phyloP scores from a whole-genome alignment of 2,329 filamentous ascomycete genomes.

The Thermomyces lanuginosus region DNA sequence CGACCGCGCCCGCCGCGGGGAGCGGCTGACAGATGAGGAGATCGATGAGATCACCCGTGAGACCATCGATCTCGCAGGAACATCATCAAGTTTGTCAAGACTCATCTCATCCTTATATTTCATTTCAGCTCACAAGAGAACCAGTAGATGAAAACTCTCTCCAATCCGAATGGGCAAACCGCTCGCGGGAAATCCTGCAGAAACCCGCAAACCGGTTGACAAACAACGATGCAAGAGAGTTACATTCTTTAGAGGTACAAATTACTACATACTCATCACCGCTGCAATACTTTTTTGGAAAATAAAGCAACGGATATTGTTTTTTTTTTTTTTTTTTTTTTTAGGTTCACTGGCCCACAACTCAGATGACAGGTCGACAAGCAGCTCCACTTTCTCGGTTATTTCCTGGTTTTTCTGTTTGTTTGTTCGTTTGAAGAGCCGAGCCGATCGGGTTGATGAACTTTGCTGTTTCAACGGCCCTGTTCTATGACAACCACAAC shows the following conservation, averaged over 20 bases:
- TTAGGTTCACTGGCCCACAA: too few relatives aligned
- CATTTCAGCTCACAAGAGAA: not conserved
- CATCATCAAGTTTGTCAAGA: not conserved
- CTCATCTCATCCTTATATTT: not conserved
- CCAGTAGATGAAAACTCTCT: constrained; percentile 3
- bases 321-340: too few relatives aligned
- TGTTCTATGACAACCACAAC: too few relatives aligned
- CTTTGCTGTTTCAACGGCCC: too few relatives aligned
- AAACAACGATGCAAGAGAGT: constrained; percentile 5
- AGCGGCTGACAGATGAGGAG: constrained; percentile 8
- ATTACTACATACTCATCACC: too few relatives aligned
- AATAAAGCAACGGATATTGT: too few relatives aligned
- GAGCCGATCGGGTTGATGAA: too few relatives aligned
- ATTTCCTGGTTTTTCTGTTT: constrained; percentile 2
- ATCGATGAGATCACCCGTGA: constrained; percentile 6
- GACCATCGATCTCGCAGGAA: constrained; percentile 7
- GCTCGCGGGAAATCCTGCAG: constrained; percentile 6
- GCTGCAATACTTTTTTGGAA: too few relatives aligned
- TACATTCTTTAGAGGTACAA: constrained; percentile 7
- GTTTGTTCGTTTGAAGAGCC: too few relatives aligned
- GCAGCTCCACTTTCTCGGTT: too few relatives aligned
- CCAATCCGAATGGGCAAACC: constrained; percentile 6
- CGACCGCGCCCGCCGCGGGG: constrained; percentile 3
- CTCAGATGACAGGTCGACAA: too few relatives aligned
- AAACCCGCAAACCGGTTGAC: constrained; percentile 7